Evolutionary conservation across 345 rosid species (phyloP), one percentile per base, ranked within the genome.

Genomic region (Hibiscus mutabilis): DNA sequence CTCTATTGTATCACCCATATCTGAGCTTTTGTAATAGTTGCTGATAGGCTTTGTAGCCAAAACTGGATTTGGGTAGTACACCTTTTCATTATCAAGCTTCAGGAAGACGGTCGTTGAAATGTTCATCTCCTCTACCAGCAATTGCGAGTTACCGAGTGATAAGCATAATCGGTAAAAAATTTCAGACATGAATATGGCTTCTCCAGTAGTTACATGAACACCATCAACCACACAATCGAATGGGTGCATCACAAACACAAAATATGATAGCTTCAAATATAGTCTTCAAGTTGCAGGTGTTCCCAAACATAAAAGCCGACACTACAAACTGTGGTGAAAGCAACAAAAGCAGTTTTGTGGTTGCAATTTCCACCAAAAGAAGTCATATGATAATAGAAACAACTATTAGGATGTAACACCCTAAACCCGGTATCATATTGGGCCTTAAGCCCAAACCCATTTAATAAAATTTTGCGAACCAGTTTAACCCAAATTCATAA

Each of bases 241-340:
- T 42, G 98, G 97, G 66, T 93, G 98, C 97, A 93, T 87, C 72
- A 91, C 85, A 56, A 93, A 93, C n/a, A 91, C 97, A n/a, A 69
- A 93, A 89, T 59, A 91, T 73, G 69, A 93, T 81, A 19, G 91
- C 86, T 77, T 91, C 98, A 8, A 93, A 89, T 71, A 89, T 77
- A 33, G 83, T 86, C 84, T n/a, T n/a, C n/a, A n/a, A n/a, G n/a
- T 86, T 91, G 92, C 98, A 91, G 29, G 90, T 88, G 74, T 87
- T 87, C 75, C 91, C 89, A 15, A 89, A 85, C 76, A 93, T 76
- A 73, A 93, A 93, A 52, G 84, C 91, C 10, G 85, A 87, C 29
- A 82, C 83, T 19, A 89, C 78, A 2, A 91, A 79, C 84, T 93
- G 96, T 3, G 96, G 69, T 0, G 89, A 91, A 53, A 93, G 77